Base-by-base conservation (phyloP, 306 rosid species). In the Trifolium fragiferum region DNA sequence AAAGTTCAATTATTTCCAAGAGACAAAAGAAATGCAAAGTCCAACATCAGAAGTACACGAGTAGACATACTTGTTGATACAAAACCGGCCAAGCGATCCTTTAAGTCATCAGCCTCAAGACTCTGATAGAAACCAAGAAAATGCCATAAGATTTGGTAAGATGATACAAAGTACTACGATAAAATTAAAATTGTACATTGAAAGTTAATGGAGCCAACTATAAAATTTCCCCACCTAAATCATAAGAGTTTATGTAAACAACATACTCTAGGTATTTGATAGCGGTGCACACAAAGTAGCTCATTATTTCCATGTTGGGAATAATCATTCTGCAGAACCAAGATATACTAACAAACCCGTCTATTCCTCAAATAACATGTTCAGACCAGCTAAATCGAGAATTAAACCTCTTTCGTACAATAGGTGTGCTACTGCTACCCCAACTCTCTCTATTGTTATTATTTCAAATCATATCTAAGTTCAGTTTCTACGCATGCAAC, bases 21-120 rank as follows among this genome's bases (percentile, higher is more conserved):
- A 32, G 57, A 51, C 4, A 15, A 10, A 41, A 10, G 46, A 41
- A 41, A 37, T 23, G 49, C 37, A 23, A 41, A 41, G 14, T 2
- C 14, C 14, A 10, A 41, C 46, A 44, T 44, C n/a, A 7, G 19
- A 9, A 44, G 50, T 44, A 44, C 10, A 49, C 21, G n/a, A 14
- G 51, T 46, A 46, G 21, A 13, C 33, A 62, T 54, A 94, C 98
- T 85, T 87, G 84, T 80, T 88, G 95, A 87, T 82, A 91, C 96
- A 82, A 95, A 85, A 51, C 50, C 72, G 10, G 98, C 76, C 85
- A 95, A 74, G 84, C 89, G 96, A 74, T 84, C 93, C 38, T 86
- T 75, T 57, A 92, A 77, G 20, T 86, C 89, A 75, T 95, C 97
- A 53, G 98, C 89, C 79, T 95, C 99, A 13, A 95, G 78, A 84